phyloP scores from a whole-genome alignment of 2,329 filamentous ascomycete species.

The Colletotrichum sp. region DNA sequence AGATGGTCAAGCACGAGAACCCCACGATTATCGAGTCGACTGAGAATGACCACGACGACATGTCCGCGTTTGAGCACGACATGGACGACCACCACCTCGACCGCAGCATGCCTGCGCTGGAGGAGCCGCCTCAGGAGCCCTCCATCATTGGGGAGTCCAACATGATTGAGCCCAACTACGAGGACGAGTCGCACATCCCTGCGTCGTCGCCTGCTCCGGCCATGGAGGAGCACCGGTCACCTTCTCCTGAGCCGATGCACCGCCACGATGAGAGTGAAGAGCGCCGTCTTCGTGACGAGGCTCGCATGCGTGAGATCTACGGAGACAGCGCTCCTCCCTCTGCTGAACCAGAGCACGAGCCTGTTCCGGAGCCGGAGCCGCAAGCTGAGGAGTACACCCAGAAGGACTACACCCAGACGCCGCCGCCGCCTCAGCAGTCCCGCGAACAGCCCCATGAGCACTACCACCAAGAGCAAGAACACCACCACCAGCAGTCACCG shows the following conservation, averaged over 20 bases:
- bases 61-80: not conserved
- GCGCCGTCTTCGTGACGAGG: slow-evolving; percentile 49
- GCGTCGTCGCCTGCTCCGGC: not conserved
- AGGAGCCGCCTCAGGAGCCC: not conserved
- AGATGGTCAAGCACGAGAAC: slow-evolving; percentile 35
- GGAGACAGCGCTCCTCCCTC: slow-evolving; percentile 35
- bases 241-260: slow-evolving; percentile 9
- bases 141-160: slow-evolving; percentile 1
- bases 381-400: not conserved
- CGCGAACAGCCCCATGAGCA: not conserved
- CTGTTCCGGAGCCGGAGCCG: slow-evolving; percentile 10
- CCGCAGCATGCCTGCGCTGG: not conserved
- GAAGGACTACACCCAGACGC: not conserved
- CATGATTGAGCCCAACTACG: slow-evolving; percentile 14
- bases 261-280: slow-evolving; percentile 31
- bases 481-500: slow-evolving; percentile 25
- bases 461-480: slow-evolving; percentile 17
- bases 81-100: not conserved
- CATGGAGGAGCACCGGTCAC: not conserved
- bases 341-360: not conserved
- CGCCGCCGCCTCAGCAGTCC: not conserved
- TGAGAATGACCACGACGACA: slow-evolving; percentile 13
- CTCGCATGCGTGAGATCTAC: slow-evolving; percentile 60
- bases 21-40: slow-evolving; percentile 15
- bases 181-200: not conserved